phyloP scores from a whole-genome alignment of 441 rosid genomes.

The Gossypium trilobum region DNA sequence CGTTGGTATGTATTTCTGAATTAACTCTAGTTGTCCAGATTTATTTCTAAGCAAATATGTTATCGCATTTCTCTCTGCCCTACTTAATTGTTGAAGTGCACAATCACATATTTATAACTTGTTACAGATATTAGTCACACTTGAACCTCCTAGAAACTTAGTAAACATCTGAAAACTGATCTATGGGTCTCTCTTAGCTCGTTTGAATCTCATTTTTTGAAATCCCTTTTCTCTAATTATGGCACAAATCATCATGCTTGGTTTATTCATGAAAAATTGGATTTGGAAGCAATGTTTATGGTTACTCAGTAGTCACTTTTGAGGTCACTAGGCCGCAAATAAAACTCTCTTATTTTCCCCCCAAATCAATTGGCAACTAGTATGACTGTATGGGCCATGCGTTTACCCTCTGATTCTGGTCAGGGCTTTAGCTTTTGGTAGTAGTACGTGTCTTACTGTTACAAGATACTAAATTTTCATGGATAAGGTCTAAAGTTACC shows the following conservation, averaged over 20 bases:
- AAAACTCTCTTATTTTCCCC: not conserved
- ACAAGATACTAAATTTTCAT: not conserved
- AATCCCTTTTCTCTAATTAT: not conserved
- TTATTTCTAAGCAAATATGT: not conserved
- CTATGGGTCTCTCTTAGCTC: not conserved
- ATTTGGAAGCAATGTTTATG: not conserved
- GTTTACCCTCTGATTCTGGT: not conserved
- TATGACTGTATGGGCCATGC: not conserved
- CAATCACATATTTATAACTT: not conserved
- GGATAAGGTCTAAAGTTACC: not conserved
- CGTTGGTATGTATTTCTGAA: constrained; percentile 40
- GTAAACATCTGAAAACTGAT: constrained; percentile 3
- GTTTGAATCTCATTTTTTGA: not conserved
- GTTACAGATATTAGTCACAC: not conserved
- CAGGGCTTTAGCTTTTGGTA: not conserved
- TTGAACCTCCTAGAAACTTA: not conserved
- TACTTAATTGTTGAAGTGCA: not conserved
- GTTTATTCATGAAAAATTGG: not conserved
- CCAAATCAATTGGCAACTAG: not conserved
- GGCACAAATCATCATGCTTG: not conserved
- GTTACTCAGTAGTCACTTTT: not conserved
- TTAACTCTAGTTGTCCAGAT: not conserved
- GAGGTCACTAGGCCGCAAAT: not conserved
- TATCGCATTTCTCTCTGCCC: not conserved
- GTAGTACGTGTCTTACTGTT: not conserved